Base-by-base conservation (phyloP, 2,329 filamentous ascomycete genomes). In the Rhexocercosporidium sp. region DNA sequence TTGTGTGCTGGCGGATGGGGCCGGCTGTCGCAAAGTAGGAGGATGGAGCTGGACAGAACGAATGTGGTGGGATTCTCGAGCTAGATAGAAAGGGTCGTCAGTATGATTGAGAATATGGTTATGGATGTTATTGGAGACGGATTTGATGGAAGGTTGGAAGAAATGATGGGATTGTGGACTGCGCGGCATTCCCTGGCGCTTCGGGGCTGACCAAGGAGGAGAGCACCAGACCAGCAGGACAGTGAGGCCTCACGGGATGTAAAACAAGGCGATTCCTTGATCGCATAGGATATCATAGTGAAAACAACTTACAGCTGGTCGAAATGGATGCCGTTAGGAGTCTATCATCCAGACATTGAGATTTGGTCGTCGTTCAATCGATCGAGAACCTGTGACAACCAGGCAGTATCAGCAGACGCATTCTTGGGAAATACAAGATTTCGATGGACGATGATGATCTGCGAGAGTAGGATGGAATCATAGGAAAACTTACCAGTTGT, bases 271-370 rank as follows among this genome's bases (percentile, higher is more conserved):
- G 64, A 71, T 63, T 73, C 61, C 73, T 70, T 70, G 76, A 77
- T 78, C 76, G 76, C 76, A 77, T 75, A 75, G 63, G 47, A 69
- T 67, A 18, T 64, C 72, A 66, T 56, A 74, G 62, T 54, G 66
- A 72, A 67, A 54, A 51, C 22, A 69, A 77, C 77, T 77, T 75
- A 78, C 76, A 72, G 66, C 59, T 70, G 68, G 67, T 73, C 68
- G 64, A 71, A 74, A 75, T 68, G 64, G 67, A 73, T 74, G 72
- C 54, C 66, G 73, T 75, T 72, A 73, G 68, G 72, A 71, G 67
- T 71, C 70, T 74, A 51, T 51, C 77, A 76, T 78, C 72, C 71
- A 75, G 70, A 73, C 77, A 77, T 77, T 71, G 72, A 71, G 68
- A 72, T 51, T 51, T 22, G 47, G 66, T 74, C 53, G 72, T 69